These are phyloP conservation scores for Camelina laxa DNA, from an alignment of 345 rosid species.

Conservation along the genomic window DNA sequence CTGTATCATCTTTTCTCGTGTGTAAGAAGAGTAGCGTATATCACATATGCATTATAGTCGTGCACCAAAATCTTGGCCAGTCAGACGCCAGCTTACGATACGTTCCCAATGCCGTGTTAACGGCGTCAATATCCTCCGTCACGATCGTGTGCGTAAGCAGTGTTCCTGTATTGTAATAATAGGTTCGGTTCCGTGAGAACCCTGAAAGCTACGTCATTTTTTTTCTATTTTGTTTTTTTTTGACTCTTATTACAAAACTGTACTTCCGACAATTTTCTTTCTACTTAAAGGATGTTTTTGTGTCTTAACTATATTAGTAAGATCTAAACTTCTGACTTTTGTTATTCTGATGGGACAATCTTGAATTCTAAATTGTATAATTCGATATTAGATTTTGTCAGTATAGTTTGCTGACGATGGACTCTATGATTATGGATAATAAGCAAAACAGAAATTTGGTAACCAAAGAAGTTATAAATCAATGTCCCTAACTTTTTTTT, in stretches of 20 bases:
- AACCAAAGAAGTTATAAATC: neutral
- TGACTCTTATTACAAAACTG: conserved; percentile 20
- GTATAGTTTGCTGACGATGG: conserved; percentile 18
- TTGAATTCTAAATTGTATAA: conserved; percentile 6
- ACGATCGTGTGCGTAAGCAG: conserved; percentile 10
- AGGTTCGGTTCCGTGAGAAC: conserved; percentile 34
- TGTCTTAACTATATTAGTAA: conserved; percentile 17
- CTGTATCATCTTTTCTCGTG: neutral
- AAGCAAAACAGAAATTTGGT: neutral
- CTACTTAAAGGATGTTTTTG: conserved; percentile 28
- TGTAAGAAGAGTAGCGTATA: conserved; percentile 6
- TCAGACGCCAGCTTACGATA: conserved; percentile 12
- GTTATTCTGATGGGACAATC: conserved; percentile 35
- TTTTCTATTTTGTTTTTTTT: neutral
- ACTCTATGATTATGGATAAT: conserved; percentile 2
- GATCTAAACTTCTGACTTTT: conserved; percentile 25
- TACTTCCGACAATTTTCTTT: conserved; percentile 42
- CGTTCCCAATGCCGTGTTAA: conserved; percentile 32
- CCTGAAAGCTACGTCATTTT: conserved; percentile 18
- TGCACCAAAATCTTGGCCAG: neutral
- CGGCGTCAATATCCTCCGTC: conserved; percentile 35
- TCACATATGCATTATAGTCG: neutral
- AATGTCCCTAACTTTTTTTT: neutral
- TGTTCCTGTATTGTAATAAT: neutral
- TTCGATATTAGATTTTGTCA: conserved; percentile 7